These are phyloP conservation scores for Trichomonas tenax DNA, from an alignment of 208 protist genomes.

Conservation along the genomic window DNA sequence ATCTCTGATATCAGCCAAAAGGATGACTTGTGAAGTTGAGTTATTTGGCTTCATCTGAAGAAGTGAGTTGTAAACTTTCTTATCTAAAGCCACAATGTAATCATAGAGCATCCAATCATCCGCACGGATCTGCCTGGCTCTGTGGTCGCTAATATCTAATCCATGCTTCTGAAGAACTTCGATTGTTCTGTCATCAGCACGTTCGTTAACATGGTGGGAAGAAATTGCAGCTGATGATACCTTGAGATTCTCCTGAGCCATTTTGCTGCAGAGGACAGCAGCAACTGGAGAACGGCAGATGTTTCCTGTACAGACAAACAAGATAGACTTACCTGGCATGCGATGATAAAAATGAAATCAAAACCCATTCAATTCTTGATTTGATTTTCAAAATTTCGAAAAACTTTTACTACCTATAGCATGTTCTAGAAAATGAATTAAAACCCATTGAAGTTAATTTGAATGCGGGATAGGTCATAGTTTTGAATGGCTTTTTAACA, in stretches of 20 bases:
- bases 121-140: not conserved
- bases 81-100: not conserved
- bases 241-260: not conserved
- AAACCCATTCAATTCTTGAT: not conserved
- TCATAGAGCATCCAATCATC: not conserved
- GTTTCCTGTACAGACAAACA: not conserved
- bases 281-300: not conserved
- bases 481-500: too few species aligned
- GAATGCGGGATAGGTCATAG: too few species aligned
- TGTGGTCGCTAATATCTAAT: not conserved
- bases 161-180: not conserved
- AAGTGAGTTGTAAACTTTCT: not conserved
- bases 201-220: not conserved
- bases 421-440: not conserved
- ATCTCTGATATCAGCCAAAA: not conserved
- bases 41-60: not conserved
- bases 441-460: too few species aligned
- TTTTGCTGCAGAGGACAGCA: not conserved
- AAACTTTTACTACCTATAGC: not conserved
- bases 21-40: not conserved
- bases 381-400: not conserved
- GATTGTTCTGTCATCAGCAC: not conserved
- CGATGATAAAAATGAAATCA: not conserved
- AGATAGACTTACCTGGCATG: not conserved
- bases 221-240: not conserved